These are phyloP conservation scores for Tubosaeta sp. DNA, from an alignment of 768 basidiomycete species.

Conservation along the genomic window DNA sequence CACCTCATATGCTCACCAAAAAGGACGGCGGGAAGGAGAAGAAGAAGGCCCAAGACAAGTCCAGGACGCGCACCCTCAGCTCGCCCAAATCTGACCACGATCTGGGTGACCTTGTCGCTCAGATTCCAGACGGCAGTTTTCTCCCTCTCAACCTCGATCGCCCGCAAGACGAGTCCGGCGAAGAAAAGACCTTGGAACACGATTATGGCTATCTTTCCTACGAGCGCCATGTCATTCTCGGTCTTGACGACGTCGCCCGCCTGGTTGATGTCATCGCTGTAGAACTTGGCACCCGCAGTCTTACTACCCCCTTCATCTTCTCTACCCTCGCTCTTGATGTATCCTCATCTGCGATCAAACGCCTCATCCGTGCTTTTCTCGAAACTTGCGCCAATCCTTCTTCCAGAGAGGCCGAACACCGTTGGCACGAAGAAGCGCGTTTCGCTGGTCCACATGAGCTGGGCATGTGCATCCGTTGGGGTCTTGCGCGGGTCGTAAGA, in stretches of 20 bases:
- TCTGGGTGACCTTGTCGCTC: conserved; percentile 34
- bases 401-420: conserved; percentile 41
- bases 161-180: conserved; percentile 37
- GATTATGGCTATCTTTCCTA: conserved; percentile 75
- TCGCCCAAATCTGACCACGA: conserved; percentile 34
- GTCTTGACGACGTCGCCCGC: conserved; percentile 66
- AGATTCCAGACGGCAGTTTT: conserved; percentile 48
- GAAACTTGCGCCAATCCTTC: conserved; percentile 44
- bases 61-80: conserved; percentile 40
- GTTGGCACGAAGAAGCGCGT: conserved; percentile 75
- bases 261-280: conserved; percentile 68
- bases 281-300: conserved; percentile 67
- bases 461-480: conserved; percentile 92
- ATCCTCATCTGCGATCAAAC: conserved; percentile 64
- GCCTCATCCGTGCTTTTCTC: conserved; percentile 81
- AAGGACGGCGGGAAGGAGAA: conserved; percentile 46
- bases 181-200: conserved; percentile 37
- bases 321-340: conserved; percentile 85
- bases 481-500: conserved; percentile 72
- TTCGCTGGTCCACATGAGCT: conserved; percentile 87
- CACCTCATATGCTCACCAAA: conserved; percentile 30
- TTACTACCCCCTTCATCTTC: conserved; percentile 90
- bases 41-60: conserved; percentile 37
- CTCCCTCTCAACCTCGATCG: conserved; percentile 49
- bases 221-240: conserved; percentile 69